Evolutionary conservation across 2,329 filamentous ascomycete species (phyloP).

Genomic region (Fusarium pininemorale): DNA sequence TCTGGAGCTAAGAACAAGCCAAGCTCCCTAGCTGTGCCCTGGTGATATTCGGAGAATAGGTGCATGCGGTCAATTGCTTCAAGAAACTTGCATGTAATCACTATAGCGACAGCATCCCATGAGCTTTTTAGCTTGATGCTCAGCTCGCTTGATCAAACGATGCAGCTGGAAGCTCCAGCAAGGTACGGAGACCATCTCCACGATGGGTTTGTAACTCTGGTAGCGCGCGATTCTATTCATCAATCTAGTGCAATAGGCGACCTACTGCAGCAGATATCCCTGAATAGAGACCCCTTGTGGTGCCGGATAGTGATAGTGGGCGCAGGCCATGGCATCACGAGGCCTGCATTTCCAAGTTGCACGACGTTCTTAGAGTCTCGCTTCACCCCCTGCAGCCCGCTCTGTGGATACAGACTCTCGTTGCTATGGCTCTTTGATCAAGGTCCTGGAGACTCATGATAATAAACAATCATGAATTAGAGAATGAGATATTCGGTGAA

Average conservation of each 20-base stretch:
- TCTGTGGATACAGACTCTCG: constrained; percentile 27
- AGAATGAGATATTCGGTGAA: neutral
- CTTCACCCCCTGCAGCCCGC: constrained; percentile 36
- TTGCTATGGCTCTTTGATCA: constrained; percentile 31
- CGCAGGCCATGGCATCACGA: constrained; percentile 34
- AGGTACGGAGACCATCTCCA: constrained; percentile 27
- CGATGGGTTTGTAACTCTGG: constrained; percentile 3
- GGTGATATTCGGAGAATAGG: constrained; percentile 18
- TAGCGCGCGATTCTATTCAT: constrained; percentile 22
- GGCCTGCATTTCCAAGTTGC: constrained; percentile 37
- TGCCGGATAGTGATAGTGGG: constrained; percentile 22
- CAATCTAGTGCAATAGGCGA: constrained; percentile 11
- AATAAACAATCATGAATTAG: constrained; percentile 17
- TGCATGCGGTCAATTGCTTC: constrained; percentile 31
- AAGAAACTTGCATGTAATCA: constrained; percentile 24
- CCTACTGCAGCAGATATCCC: constrained; percentile 30
- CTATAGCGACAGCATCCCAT: constrained; percentile 31
- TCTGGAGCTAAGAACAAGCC: constrained; percentile 26
- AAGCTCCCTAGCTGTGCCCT: constrained; percentile 26
- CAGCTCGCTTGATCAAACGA: constrained; percentile 32
- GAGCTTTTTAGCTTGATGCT: constrained; percentile 27
- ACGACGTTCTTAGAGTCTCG: constrained; percentile 24
- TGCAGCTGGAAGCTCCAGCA: constrained; percentile 25
- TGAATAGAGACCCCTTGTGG: constrained; percentile 20
- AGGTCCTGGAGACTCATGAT: constrained; percentile 5